Conservation (phyloP, 2,329 filamentous ascomycete genomes). For the Cytospora piceicola region DNA sequence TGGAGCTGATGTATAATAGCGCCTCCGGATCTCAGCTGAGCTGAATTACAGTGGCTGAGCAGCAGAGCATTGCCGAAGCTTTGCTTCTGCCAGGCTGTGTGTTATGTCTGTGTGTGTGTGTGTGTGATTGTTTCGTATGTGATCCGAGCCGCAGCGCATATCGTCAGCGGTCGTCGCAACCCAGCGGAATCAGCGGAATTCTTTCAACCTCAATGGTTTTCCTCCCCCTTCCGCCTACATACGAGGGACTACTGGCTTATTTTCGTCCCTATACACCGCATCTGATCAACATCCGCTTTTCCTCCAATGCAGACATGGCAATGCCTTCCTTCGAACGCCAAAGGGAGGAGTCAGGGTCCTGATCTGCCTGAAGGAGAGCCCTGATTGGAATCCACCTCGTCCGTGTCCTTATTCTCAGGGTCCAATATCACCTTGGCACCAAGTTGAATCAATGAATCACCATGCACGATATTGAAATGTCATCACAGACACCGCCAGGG, state of each 20-base stretch:
- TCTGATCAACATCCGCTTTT: neutral
- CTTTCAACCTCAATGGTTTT: neutral
- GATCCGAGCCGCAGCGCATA: neutral
- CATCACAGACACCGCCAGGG: too few relatives aligned
- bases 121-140: neutral
- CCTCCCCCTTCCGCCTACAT: neutral
- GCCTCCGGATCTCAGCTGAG: neutral
- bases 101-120: neutral
- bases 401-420: too few relatives aligned
- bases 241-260: neutral
- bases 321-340: neutral
- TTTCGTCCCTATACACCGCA: neutral
- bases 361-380: neutral
- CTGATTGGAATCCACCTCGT: too few relatives aligned
- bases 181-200: neutral
- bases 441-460: neutral
- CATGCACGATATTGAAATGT: neutral
- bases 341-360: neutral
- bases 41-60: neutral
- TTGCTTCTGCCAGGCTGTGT: neutral
- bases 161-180: too few relatives aligned
- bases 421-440: too few relatives aligned
- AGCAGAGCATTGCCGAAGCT: neutral
- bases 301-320: neutral
- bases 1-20: neutral